phyloP scores from a whole-genome alignment of 2,329 filamentous ascomycete species.

The Tricladium varicosporioides region DNA sequence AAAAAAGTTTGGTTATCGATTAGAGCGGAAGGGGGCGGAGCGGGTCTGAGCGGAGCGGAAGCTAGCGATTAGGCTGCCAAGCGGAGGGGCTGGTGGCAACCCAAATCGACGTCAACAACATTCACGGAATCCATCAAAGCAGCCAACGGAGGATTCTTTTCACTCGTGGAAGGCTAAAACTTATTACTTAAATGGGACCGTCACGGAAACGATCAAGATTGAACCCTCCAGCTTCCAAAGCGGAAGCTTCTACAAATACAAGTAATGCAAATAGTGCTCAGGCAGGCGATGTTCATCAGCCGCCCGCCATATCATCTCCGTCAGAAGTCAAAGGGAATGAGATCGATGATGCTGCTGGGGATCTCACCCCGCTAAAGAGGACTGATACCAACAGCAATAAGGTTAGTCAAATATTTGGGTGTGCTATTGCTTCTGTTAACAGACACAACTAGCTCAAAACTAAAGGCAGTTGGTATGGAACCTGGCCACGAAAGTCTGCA shows the following conservation, averaged over 20 bases:
- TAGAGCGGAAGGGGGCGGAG: too few species aligned
- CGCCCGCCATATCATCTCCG: not conserved
- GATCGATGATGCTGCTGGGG: not conserved
- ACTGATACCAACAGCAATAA: conserved; percentile 14
- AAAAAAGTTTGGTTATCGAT: too few species aligned
- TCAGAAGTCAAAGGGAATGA: not conserved
- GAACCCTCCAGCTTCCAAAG: conserved; percentile 22
- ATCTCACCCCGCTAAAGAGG: conserved; percentile 6
- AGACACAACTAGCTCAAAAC: conserved; percentile 22
- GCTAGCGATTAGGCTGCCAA: too few species aligned
- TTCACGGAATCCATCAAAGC: too few species aligned
- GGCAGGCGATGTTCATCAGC: not conserved
- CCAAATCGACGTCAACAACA: too few species aligned
- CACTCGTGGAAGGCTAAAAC: not conserved
- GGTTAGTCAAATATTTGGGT: conserved; percentile 7
- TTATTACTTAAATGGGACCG: conserved; percentile 26
- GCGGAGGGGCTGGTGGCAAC: too few species aligned
- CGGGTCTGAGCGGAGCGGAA: too few species aligned
- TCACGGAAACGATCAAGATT: conserved; percentile 29
- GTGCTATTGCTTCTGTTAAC: conserved; percentile 5
- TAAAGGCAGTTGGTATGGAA: conserved; percentile 56
- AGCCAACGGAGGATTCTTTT: not conserved
- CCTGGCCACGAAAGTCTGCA: conserved; percentile 58
- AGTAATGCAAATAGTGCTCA: not conserved
- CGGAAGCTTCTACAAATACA: conserved; percentile 5